Conservation (phyloP, 306 rosid species). For the Dryas alaskensis region DNA sequence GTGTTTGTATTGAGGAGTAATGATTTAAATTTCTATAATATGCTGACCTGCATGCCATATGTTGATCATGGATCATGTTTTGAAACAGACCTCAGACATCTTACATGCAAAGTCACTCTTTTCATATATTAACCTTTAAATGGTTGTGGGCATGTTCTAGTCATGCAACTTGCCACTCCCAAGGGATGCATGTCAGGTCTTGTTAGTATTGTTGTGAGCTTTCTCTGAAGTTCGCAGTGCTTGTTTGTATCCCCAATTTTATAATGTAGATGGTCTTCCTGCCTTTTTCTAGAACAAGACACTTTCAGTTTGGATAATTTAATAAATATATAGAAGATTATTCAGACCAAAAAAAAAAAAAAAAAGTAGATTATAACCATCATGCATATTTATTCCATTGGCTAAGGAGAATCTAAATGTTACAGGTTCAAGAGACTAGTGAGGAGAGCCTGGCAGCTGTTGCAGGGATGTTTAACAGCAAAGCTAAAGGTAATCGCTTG, state of each 20-base stretch:
- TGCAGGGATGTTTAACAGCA: slow-evolving; percentile 99
- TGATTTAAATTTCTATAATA: not conserved
- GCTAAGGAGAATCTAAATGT: slow-evolving; percentile 23
- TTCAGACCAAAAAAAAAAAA: too few relatives aligned
- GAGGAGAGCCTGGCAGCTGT: slow-evolving; percentile 98
- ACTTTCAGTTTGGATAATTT: not conserved
- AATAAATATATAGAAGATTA: not conserved
- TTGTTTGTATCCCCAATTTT: not conserved
- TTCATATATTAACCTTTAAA: slow-evolving; percentile 1
- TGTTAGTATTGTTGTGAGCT: not conserved
- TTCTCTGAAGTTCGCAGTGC: not conserved
- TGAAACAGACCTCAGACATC: not conserved
- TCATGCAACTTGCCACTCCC: not conserved
- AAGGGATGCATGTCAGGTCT: not conserved
- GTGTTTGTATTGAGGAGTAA: slow-evolving; percentile 9
- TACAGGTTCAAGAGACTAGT: slow-evolving; percentile 78
- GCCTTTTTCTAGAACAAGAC: not conserved
- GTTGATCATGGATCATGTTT: slow-evolving; percentile 9
- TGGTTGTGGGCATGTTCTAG: not conserved
- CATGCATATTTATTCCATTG: not conserved
- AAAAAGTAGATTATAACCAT: not conserved
- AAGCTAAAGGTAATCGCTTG: slow-evolving; percentile 84
- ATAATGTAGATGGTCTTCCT: not conserved
- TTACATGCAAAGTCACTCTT: not conserved
- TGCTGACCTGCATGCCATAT: not conserved